Conservation (phyloP, 148 eudicot species). For the Dianthus caryophyllus region DNA sequence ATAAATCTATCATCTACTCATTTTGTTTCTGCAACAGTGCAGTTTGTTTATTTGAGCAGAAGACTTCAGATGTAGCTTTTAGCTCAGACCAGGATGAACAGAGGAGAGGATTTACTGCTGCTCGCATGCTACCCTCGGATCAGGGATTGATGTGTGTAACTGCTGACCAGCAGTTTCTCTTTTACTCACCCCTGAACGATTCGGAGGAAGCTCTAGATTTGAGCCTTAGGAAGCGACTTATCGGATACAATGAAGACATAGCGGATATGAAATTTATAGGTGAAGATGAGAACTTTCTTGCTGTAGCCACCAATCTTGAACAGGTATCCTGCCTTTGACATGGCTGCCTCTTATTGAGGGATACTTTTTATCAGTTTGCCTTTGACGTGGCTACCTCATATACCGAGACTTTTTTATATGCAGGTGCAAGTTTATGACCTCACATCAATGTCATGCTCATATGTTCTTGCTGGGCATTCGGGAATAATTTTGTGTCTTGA, state of each 20-base stretch:
- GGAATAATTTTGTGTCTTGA: slow-evolving; percentile 81
- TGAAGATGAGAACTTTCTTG: slow-evolving; percentile 84
- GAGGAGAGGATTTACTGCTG: slow-evolving; percentile 85
- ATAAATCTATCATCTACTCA: slow-evolving; percentile 9
- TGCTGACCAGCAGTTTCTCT: slow-evolving; percentile 91
- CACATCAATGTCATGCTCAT: slow-evolving; percentile 92
- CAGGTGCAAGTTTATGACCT: slow-evolving; percentile 92
- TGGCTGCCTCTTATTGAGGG: background rate
- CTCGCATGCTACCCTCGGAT: slow-evolving; percentile 67
- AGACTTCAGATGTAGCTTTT: slow-evolving; percentile 70
- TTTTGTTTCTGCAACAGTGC: slow-evolving; percentile 51
- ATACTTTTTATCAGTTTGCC: background rate
- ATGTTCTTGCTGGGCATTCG: slow-evolving; percentile 87
- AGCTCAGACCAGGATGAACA: slow-evolving; percentile 56
- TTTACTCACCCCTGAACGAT: slow-evolving; percentile 46
- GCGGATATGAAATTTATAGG: slow-evolving; percentile 94
- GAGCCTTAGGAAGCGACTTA: slow-evolving; percentile 55
- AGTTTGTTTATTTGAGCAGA: slow-evolving; percentile 74
- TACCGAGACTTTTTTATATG: slow-evolving; percentile 14
- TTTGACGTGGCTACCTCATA: too few relatives aligned
- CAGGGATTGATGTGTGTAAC: slow-evolving; percentile 80
- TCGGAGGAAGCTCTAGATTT: slow-evolving; percentile 49
- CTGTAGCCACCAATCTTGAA: slow-evolving; percentile 94
- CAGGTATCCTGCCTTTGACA: slow-evolving; percentile 41
- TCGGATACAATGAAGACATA: slow-evolving; percentile 92